A percentile compares a stretch with the other conserved stretches of the same genome.
phyloP scores from a whole-genome alignment of 768 basidiomycete species.

The Clavulina sp. region DNA sequence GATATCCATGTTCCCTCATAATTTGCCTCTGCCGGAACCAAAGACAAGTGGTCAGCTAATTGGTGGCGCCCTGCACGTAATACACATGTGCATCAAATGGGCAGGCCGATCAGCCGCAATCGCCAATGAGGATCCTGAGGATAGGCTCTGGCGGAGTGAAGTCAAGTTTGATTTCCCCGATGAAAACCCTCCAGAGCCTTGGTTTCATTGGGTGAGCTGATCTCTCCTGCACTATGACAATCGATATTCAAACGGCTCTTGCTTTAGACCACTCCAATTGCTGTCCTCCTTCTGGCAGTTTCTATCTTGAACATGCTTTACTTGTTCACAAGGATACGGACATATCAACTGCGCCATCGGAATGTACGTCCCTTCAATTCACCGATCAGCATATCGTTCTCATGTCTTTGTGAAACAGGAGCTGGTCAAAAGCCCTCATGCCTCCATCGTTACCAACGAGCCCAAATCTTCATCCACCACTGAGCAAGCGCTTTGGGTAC shows the following conservation, averaged over 20 bases:
- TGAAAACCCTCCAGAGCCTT: slow-evolving; percentile 24
- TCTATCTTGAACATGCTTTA: slow-evolving; percentile 8
- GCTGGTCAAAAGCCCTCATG: slow-evolving; percentile 8
- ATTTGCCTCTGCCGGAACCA: slow-evolving; percentile 53
- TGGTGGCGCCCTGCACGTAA: slow-evolving; percentile 44
- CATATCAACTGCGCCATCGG: slow-evolving; percentile 5
- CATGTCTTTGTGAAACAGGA: too few species aligned
- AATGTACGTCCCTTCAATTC: not conserved
- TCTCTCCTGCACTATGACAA: not conserved
- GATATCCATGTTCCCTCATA: slow-evolving; percentile 67
- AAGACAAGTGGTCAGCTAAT: slow-evolving; percentile 47
- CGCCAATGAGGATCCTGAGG: slow-evolving; percentile 50
- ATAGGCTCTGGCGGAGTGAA: slow-evolving; percentile 59
- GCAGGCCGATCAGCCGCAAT: slow-evolving; percentile 32
- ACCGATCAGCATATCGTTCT: too few species aligned
- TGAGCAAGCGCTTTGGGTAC: not conserved
- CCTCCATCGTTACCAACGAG: slow-evolving; percentile 6
- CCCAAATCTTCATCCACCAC: not conserved
- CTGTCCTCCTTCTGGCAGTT: slow-evolving; percentile 3
- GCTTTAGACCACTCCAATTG: not conserved
- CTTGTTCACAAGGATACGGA: slow-evolving; percentile 7
- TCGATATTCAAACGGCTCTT: not conserved
- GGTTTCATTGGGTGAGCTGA: slow-evolving; percentile 61
- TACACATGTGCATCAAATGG: slow-evolving; percentile 50
- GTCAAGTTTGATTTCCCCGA: slow-evolving; percentile 18